Evolutionary conservation across 768 basidiomycete species (phyloP), one percentile per base, ranked within the genome.

Genomic region (Leccinum variicolor): DNA sequence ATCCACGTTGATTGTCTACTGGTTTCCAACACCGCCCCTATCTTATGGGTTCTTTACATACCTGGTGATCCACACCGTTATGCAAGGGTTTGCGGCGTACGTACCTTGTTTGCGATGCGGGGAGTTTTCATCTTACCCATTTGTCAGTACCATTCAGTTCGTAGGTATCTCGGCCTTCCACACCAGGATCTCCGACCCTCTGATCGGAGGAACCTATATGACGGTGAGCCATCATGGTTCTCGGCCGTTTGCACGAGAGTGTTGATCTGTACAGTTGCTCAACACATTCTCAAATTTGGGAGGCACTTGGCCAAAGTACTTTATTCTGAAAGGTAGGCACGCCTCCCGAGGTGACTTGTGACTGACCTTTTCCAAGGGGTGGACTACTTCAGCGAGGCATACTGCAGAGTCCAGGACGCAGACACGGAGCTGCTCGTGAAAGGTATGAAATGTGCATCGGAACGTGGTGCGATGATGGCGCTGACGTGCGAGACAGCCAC

Each of bases 111-210:
- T 23, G 34, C n/a, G 26, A 19, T 48, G 21, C 21, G 15, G n/a
- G 17, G 28, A 3, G 14, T 51, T 19, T 52, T 47, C 41, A 51
- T 48, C 58, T 57, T 52, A 56, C 60, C 39, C 43, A 26, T 21
- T 54, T 47, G 3, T 28, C 57, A 96, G 96, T 48, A 98, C 96
- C 5, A 87, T 98, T n/a, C 96, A 99, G 73, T 99, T 98, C 68
- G 96, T 98, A 19, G 94, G 97, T 9, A 94, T 98, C 60, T 92
- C 94, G n/a, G 97, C 97, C 3, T 99, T 98, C 81, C 97, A 98
- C 66, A 98, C 94, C 3, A 85, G 90, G 54, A 87, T 99, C 36
- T 94, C 97, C 1, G 97, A 99, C 69, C 97, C 97, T 0, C 68
- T 97, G 13, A 97, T 99, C 53, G 97, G 97, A 28, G 97, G 97